Evolutionary conservation across 495 filamentous ascomycete genomes (phyloP).

Genomic region (Chaetomium tenue): DNA sequence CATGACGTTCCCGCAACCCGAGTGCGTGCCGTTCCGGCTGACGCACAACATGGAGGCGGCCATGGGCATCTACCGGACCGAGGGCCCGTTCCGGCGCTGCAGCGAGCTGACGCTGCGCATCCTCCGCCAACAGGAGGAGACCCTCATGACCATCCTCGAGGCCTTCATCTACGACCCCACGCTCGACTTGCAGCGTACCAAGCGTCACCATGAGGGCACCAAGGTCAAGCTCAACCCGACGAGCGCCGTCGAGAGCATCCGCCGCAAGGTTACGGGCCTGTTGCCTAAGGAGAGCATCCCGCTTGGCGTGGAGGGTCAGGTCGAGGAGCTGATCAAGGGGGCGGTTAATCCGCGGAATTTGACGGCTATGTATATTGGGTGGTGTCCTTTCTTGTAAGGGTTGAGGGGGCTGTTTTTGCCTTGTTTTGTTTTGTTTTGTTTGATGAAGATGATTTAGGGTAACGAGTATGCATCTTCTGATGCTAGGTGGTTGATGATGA

Average conservation of each 20-base stretch:
- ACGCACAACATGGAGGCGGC: conserved; percentile 98
- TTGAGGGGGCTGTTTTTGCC: neutral
- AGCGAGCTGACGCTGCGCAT: conserved; percentile 83
- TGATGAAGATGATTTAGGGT: neutral
- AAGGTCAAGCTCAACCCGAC: conserved; percentile 79
- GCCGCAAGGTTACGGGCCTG: conserved; percentile 79
- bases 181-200: conserved; percentile 81
- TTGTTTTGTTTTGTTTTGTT: neutral
- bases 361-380: conserved; percentile 94
- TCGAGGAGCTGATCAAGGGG: conserved; percentile 84
- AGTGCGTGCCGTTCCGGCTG: conserved; percentile 93
- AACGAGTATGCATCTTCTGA: neutral
- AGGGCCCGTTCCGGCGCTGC: conserved; percentile 86
- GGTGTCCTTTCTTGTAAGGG: conserved; percentile 83
- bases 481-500: neutral
- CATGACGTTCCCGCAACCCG: conserved; percentile 89
- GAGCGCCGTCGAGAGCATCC: conserved; percentile 85
- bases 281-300: conserved; percentile 84
- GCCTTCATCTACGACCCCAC: conserved; percentile 97
- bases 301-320: conserved; percentile 90
- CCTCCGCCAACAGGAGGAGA: conserved; percentile 88
- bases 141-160: conserved; percentile 93
- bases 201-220: conserved; percentile 50
- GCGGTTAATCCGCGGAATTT: conserved; percentile 75
- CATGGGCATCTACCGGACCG: conserved; percentile 89